These are phyloP conservation scores for Erythrobasidium hasegawianum DNA, from an alignment of 1,284 basidiomycete genomes.

Conservation along the genomic window DNA sequence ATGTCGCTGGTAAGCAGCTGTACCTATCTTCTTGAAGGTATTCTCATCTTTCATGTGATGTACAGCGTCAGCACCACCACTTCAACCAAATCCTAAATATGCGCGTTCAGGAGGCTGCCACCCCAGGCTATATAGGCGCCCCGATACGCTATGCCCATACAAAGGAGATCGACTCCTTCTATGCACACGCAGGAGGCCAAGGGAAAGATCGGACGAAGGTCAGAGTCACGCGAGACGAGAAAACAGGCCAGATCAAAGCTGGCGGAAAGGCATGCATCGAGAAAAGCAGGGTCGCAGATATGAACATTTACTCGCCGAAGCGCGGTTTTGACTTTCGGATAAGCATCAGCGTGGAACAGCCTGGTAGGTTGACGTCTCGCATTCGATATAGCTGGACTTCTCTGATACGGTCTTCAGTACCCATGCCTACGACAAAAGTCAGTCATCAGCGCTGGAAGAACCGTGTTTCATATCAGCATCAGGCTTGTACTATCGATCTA, in stretches of 20 bases:
- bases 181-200: slow-evolving; percentile 45
- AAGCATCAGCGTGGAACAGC: slow-evolving; percentile 76
- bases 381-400: not conserved
- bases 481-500: slow-evolving; percentile 86
- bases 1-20: slow-evolving; percentile 70
- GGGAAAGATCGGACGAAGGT: slow-evolving; percentile 56
- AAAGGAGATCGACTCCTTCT: slow-evolving; percentile 78
- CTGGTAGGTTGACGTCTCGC: slow-evolving; percentile 47
- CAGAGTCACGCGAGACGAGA: slow-evolving; percentile 79
- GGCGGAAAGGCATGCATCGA: slow-evolving; percentile 60
- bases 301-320: slow-evolving; percentile 83
- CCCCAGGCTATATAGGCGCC: slow-evolving; percentile 55
- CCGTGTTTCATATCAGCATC: slow-evolving; percentile 85
- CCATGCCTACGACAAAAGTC: slow-evolving; percentile 44
- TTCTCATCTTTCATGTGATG: slow-evolving; percentile 26
- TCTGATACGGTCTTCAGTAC: slow-evolving; percentile 32
- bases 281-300: slow-evolving; percentile 78
- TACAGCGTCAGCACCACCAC: slow-evolving; percentile 74
- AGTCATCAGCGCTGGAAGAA: slow-evolving; percentile 67
- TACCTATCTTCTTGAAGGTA: not conserved
- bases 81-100: slow-evolving; percentile 82
- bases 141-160: slow-evolving; percentile 73
- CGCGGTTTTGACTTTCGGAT: slow-evolving; percentile 83
- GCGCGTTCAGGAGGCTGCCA: slow-evolving; percentile 58
- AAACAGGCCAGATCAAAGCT: slow-evolving; percentile 58